Conservation (phyloP, 2,329 filamentous ascomycete genomes). For the Mariannaea elegans region DNA sequence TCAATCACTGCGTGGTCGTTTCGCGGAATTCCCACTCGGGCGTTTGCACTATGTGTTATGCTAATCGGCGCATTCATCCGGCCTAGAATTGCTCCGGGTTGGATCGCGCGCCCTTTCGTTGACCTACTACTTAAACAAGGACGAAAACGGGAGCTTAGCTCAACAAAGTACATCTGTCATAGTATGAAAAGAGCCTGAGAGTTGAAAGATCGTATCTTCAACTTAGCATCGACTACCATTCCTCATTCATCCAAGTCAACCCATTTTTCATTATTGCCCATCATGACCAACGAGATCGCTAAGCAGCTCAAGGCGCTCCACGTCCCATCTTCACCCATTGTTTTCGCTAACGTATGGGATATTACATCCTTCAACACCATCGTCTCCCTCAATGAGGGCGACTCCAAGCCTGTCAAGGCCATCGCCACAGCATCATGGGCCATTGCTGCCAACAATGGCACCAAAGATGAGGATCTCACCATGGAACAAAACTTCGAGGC, state of each 20-base stretch:
- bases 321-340: constrained; percentile 57
- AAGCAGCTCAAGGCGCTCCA: constrained; percentile 56
- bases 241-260: too few relatives aligned
- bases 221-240: too few relatives aligned
- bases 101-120: constrained; percentile 26
- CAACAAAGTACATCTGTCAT: too few relatives aligned
- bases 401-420: constrained; percentile 49
- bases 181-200: not conserved
- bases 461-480: constrained; percentile 58
- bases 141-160: too few relatives aligned
- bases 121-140: too few relatives aligned
- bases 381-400: constrained; percentile 50
- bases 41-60: too few relatives aligned
- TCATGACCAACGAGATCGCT: constrained; percentile 42
- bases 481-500: constrained; percentile 60
- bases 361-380: constrained; percentile 56
- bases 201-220: too few relatives aligned
- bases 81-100: constrained; percentile 15
- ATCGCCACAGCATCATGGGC: constrained; percentile 62
- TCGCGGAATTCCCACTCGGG: too few relatives aligned
- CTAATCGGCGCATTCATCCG: not conserved
- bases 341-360: constrained; percentile 67
- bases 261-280: not conserved
- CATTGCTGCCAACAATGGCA: constrained; percentile 55
- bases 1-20: not conserved